phyloP scores from a whole-genome alignment of 1,284 basidiomycete genomes.

The Cerrena zonata region DNA sequence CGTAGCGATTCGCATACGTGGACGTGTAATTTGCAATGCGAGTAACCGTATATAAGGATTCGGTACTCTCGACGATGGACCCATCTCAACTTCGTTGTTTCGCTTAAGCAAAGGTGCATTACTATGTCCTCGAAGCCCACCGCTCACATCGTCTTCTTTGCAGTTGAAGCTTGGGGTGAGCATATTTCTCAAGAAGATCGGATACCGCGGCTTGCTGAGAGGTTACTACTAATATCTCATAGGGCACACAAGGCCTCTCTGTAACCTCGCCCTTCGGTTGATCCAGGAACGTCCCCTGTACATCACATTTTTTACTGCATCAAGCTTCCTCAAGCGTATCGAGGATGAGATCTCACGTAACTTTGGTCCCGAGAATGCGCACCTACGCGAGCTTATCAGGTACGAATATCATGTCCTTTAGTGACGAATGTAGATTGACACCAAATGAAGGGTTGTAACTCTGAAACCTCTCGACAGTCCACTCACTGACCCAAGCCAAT shows the following conservation, averaged over 20 bases:
- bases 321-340: conserved; percentile 12
- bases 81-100: too few relatives aligned
- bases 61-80: too few relatives aligned
- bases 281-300: conserved; percentile 13
- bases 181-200: background rate
- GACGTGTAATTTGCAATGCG: too few relatives aligned
- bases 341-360: conserved; percentile 16
- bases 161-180: background rate
- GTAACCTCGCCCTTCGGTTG: conserved; percentile 13
- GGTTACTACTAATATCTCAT: too few relatives aligned
- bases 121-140: background rate
- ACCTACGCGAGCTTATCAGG: background rate
- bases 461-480: too few relatives aligned
- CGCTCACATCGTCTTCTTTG: background rate
- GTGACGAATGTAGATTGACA: background rate
- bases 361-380: conserved; percentile 12
- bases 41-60: too few relatives aligned
- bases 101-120: too few relatives aligned
- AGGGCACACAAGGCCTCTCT: too few relatives aligned
- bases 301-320: conserved; percentile 17
- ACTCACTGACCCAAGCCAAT: background rate
- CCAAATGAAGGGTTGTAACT: background rate
- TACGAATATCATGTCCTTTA: background rate
- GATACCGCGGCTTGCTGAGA: background rate
- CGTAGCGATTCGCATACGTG: too few relatives aligned